Percentiles rank a stretch among this genome's conserved stretches.
phyloP scores from a whole-genome alignment of 2,329 filamentous ascomycete genomes.

The Pyricularia sp. region DNA sequence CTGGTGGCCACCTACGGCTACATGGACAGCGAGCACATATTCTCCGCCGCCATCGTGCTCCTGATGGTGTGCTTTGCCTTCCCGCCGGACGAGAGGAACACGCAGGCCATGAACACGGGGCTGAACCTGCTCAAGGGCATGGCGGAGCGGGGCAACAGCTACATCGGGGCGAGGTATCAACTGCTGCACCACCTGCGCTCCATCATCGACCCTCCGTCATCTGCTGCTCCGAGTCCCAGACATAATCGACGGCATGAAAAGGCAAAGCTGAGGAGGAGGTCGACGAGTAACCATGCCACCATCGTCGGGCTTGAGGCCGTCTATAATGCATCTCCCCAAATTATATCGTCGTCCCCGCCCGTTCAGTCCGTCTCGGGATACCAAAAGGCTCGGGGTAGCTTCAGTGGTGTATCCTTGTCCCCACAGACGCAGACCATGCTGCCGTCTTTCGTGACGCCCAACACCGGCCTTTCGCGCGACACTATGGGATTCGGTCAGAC shows the following conservation, averaged over 20 bases:
- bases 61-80: slow-evolving; percentile 46
- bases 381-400: not conserved
- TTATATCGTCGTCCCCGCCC: not conserved
- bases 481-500: not conserved
- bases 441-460: not conserved
- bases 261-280: not conserved
- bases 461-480: not conserved
- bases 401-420: not conserved
- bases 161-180: slow-evolving; percentile 28
- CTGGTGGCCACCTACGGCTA: slow-evolving; percentile 47
- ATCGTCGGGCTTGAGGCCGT: not conserved
- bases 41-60: slow-evolving; percentile 42
- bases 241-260: not conserved
- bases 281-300: not conserved
- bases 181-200: slow-evolving; percentile 20
- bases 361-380: not conserved
- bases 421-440: not conserved
- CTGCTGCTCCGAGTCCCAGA: not conserved
- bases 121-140: slow-evolving; percentile 37
- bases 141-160: slow-evolving; percentile 41
- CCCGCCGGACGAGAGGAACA: slow-evolving; percentile 32
- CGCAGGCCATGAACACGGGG: slow-evolving; percentile 29
- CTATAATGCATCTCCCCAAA: not conserved
- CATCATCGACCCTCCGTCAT: slow-evolving; percentile 10
- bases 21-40: slow-evolving; percentile 47